A percentile compares a stretch with the other conserved stretches of the same genome.
phyloP scores from a whole-genome alignment of 192 early-diverging fungal species.

The Gonapodya prolifera region DNA sequence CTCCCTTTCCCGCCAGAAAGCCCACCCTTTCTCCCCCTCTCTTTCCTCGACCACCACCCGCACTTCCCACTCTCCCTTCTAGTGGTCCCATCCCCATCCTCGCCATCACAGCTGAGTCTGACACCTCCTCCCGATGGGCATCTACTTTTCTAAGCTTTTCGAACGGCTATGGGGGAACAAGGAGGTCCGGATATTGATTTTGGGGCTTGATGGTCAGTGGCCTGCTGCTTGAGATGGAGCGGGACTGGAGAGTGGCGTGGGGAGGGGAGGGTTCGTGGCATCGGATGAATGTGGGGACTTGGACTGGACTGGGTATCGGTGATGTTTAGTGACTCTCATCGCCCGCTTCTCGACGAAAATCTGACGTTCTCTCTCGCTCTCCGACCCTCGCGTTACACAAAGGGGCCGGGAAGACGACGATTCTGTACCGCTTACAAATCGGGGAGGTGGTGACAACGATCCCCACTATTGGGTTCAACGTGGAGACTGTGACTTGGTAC shows the following conservation, averaged over 20 bases:
- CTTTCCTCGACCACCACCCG: neutral
- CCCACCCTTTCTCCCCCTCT: neutral
- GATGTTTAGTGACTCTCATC: no score
- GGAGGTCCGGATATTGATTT: conserved; percentile 91
- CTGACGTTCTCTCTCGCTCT: neutral
- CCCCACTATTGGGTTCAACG: conserved; percentile 67
- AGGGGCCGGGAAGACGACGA: conserved; percentile 88
- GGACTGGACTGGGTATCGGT: no score
- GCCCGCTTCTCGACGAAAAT: no score
- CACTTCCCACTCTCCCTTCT: neutral
- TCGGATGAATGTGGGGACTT: no score
- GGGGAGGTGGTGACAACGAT: conserved; percentile 97
- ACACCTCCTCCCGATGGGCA: neutral
- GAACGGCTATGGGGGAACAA: conserved; percentile 80
- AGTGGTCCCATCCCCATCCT: neutral
- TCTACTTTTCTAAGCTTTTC: conserved; percentile 58
- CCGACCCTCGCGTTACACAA: neutral
- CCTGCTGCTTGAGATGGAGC: no score
- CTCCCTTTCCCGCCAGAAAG: neutral
- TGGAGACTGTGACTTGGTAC: conserved; percentile 1
- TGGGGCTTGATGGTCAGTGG: conserved; percentile 70
- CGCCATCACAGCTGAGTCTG: neutral
- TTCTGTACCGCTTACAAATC: conserved; percentile 88
- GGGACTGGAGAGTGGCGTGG: no score
- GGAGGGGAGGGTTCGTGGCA: no score